Evolutionary conservation across 257 asterid species (phyloP), one percentile per base, ranked within the genome.

Genomic region (Echium plantagineum): DNA sequence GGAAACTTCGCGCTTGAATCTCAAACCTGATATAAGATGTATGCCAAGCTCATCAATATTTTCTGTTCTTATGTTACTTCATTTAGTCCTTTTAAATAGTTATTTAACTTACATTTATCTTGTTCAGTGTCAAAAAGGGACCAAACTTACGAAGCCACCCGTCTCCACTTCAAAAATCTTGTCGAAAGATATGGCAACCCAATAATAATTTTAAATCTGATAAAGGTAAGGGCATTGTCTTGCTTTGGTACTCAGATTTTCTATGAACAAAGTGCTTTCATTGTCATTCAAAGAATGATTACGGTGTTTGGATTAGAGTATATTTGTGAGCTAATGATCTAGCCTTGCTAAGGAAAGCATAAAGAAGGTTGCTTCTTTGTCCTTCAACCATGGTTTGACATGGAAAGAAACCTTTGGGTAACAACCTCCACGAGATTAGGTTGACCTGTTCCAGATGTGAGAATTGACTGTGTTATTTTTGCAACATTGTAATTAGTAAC

Each of bases 1-100:
- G 69, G 96, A 93, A 74, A 83, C 99, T 58, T 93, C 99, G 57
- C 94, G 95, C 59, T 77, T 89, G 63, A 89, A 80, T 78, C 68
- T 89, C 59, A 93, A 86, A 79, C 99, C 99, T 24, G 97, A 86
- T 77, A 93, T 93, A 54, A 83, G 83, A 72, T 63, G 99, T 93
- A 89, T 74, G 97, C 63, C 66, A 58, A 30, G 65, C 64, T 69
- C 58, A 31, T 24, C 66, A 46, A 28, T 46, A 15, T 21, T 24
- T 5, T 59, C 57, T 58, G 49, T 1, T 57, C 7, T 60, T 51
- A 3, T 9, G 57, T 53, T 53, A 19, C 22, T 21, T 18, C 22
- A 5, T 18, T 8, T 7, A 15, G 16, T 19, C 28, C 22, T 7
- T 9, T 5, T 18, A 2, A 28, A 28, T 28, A 28, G 32, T 53